Evolutionary conservation across 2,329 filamentous ascomycete species (phyloP), one percentile per base, ranked within the genome.

Genomic region (Colletotrichum sp.): DNA sequence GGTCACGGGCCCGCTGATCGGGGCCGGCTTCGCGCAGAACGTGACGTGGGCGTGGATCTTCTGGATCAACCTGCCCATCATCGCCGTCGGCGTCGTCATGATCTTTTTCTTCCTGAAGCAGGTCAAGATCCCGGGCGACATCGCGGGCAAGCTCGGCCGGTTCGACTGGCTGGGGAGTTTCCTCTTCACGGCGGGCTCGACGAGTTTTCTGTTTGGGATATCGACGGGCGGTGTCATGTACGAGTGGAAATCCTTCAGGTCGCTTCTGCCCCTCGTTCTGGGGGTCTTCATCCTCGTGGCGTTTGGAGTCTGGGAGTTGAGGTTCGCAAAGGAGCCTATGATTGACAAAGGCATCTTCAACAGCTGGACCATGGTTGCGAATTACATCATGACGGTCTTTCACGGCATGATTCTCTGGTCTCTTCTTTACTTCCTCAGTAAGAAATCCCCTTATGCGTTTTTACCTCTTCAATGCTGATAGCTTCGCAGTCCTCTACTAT

Each of bases 211-310:
- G 55, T 91, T 93, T 60, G 90, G 91, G 0, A 81, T 94, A 6
- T 92, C 91, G 3, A 93, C 91, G 87, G 93, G 92, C 12, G 93
- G 92, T 49, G 88, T 93, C 10, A 90, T 92, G 84, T 94, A 93
- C 80, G 80, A 87, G 1, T 95, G 93, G 93, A 81, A 84, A 60
- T 91, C 88, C 5, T 93, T 90, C 88, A 87, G 88, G 2, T 93
- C 92, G 0, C 84, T 95, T 3, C 87, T 93, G 1, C 93, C 93
- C 0, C 83, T 95, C 16, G 81, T 91, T 5, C 52, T 94, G 10
- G 92, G 92, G 3, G 80, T 84, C 1, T 81, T 84, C 2, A 88
- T 90, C 2, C 81, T 94, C 5, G 78, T 88, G 4, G 84, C 79
- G 8, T 92, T 92, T 79, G 84, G 87, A 12, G 82, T 89, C 28